Evolutionary conservation across 176 grass and related monocot species (phyloP).

Genomic region (Zea mays): DNA sequence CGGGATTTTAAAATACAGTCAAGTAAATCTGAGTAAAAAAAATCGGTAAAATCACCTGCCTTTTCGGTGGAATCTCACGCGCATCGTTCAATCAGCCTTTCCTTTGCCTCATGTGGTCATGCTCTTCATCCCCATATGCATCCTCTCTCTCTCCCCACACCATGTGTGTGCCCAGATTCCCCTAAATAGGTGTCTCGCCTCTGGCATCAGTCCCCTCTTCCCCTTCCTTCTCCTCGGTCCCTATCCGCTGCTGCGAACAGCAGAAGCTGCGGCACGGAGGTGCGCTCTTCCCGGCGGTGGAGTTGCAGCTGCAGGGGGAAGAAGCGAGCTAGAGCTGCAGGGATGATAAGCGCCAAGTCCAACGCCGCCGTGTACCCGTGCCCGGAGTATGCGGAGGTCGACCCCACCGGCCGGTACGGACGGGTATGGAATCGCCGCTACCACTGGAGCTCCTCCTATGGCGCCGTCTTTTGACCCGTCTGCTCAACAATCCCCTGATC

Average conservation of each 20-base stretch:
- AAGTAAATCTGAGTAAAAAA: constrained; percentile 38
- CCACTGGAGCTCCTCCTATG: background rate
- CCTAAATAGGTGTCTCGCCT: constrained; percentile 33
- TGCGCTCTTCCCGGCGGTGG: constrained; percentile 6
- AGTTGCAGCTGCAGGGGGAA: background rate
- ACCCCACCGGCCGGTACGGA: constrained; percentile 90
- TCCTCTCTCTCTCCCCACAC: constrained; percentile 12
- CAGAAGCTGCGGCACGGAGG: background rate
- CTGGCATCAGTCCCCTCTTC: constrained; percentile 16
- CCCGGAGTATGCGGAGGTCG: constrained; percentile 77
- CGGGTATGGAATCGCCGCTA: constrained; percentile 59
- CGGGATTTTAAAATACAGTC: background rate
- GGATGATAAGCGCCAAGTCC: constrained; percentile 53
- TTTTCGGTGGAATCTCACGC: constrained; percentile 17
- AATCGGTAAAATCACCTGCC: constrained; percentile 8
- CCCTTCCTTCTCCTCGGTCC: constrained; percentile 26
- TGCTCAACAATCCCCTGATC: constrained; percentile 24
- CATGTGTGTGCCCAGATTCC: constrained; percentile 49
- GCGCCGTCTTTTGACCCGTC: constrained; percentile 34
- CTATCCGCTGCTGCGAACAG: constrained; percentile 24
- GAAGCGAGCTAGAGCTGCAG: constrained; percentile 35
- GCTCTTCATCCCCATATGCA: background rate
- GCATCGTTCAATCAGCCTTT: constrained; percentile 19
- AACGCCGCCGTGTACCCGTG: constrained; percentile 40
- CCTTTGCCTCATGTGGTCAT: constrained; percentile 14